Conservation (phyloP, 2,329 filamentous ascomycete genomes). For the Calonectria henricotiae region DNA sequence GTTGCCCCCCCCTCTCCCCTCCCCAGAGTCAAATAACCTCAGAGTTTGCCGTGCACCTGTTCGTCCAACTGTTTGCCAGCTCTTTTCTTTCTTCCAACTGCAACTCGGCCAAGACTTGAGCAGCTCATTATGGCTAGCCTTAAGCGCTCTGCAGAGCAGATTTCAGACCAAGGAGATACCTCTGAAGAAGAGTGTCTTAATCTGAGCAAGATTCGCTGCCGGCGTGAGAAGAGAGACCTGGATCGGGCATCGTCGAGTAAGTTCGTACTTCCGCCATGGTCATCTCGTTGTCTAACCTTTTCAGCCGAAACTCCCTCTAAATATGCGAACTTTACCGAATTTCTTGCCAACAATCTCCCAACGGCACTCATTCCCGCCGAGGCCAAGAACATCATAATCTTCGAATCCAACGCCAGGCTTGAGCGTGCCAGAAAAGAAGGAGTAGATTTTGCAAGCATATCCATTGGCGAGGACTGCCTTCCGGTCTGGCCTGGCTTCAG, state of each 20-base stretch:
- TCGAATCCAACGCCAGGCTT: slow-evolving; percentile 47
- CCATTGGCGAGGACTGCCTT: slow-evolving; percentile 54
- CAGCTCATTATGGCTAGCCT: neutral
- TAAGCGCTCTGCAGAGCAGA: neutral
- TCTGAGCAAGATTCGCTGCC: neutral
- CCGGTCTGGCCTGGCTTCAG: slow-evolving; percentile 50
- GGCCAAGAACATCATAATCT: slow-evolving; percentile 46
- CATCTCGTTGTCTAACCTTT: slow-evolving; percentile 3
- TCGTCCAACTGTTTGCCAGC: neutral
- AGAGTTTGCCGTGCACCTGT: neutral
- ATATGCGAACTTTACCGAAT: slow-evolving; percentile 17
- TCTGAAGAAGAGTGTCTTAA: neutral
- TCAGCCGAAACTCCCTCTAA: neutral
- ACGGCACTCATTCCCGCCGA: slow-evolving; percentile 45
- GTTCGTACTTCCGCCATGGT: neutral
- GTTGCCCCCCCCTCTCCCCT: neutral
- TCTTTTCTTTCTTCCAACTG: neutral
- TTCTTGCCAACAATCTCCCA: slow-evolving; percentile 43
- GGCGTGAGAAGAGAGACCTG: neutral
- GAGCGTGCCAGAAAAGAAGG: slow-evolving; percentile 44
- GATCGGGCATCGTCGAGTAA: neutral
- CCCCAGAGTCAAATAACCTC: too few relatives aligned
- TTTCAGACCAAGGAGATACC: neutral
- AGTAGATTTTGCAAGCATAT: slow-evolving; percentile 42
- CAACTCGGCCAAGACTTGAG: neutral